phyloP scores from a whole-genome alignment of 495 filamentous ascomycete genomes.

The Penicillium dipodomyicola region DNA sequence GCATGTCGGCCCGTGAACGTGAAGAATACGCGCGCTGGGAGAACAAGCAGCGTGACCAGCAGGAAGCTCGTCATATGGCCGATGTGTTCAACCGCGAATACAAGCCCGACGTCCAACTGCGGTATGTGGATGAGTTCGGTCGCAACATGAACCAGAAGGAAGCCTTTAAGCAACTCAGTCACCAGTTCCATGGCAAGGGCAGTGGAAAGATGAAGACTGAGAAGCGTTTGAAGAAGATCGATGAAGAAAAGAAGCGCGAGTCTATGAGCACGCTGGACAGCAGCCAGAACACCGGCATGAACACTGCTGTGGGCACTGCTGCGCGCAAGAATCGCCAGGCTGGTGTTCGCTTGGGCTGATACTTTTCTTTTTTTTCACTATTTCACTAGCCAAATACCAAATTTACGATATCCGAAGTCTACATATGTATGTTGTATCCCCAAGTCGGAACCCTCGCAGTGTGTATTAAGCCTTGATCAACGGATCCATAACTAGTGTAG shows the following conservation, averaged over 20 bases:
- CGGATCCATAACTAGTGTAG: background rate
- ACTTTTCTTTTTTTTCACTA: background rate
- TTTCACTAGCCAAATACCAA: conserved; percentile 12
- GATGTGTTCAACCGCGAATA: conserved; percentile 84
- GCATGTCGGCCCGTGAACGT: conserved; percentile 84
- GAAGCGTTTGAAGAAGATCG: conserved; percentile 94
- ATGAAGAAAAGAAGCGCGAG: conserved; percentile 85
- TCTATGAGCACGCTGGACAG: conserved; percentile 78
- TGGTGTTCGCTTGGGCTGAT: conserved; percentile 76
- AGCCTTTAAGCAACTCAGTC: conserved; percentile 90
- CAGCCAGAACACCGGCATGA: conserved; percentile 79
- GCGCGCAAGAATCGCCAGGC: conserved; percentile 85
- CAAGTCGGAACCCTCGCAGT: background rate
- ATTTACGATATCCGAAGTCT: conserved; percentile 7
- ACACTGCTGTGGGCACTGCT: conserved; percentile 65
- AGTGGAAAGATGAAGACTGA: conserved; percentile 98
- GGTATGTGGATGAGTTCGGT: conserved; percentile 85
- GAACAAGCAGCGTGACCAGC: conserved; percentile 81
- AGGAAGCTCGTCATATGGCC: conserved; percentile 73
- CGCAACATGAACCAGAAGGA: conserved; percentile 87
- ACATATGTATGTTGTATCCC: too few species aligned
- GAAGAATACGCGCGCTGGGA: conserved; percentile 84
- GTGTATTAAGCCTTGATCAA: background rate
- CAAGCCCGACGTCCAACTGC: conserved; percentile 83
- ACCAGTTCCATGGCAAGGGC: conserved; percentile 98